Evolutionary conservation across 1,139 yeast species (phyloP).

Genomic region (Yamadazyma dushanensis): DNA sequence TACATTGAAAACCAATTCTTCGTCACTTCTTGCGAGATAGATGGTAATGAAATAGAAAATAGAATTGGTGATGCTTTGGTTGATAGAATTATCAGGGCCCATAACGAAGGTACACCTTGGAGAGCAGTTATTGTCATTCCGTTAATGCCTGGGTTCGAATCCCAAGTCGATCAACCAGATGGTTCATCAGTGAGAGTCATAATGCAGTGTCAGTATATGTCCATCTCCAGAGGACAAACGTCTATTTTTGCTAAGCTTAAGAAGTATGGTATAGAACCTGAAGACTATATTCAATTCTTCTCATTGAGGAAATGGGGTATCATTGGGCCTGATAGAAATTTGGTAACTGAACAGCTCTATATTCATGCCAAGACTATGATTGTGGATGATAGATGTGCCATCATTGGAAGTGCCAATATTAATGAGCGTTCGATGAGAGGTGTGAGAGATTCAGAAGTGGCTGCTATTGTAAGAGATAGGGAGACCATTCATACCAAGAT

Average conservation of each 20-base stretch:
- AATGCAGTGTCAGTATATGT: slow-evolving; percentile 95
- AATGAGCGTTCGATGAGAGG: slow-evolving; percentile 97
- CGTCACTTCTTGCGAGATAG: slow-evolving; percentile 82
- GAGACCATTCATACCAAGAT: slow-evolving; percentile 71
- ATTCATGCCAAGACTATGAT: slow-evolving; percentile 91
- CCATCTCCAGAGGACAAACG: slow-evolving; percentile 88
- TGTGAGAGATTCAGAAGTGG: slow-evolving; percentile 89
- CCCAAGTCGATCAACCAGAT: slow-evolving; percentile 90
- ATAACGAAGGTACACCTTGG: slow-evolving; percentile 77
- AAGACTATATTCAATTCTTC: slow-evolving; percentile 87
- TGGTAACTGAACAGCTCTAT: slow-evolving; percentile 89
- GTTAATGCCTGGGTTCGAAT: slow-evolving; percentile 95
- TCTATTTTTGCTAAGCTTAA: slow-evolving; percentile 84
- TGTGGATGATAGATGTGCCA: slow-evolving; percentile 91
- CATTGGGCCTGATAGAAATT: slow-evolving; percentile 70
- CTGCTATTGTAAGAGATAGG: slow-evolving; percentile 82
- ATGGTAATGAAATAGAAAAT: slow-evolving; percentile 83
- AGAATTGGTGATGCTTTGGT: slow-evolving; percentile 95
- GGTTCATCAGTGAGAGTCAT: slow-evolving; percentile 93
- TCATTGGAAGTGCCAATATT: slow-evolving; percentile 95
- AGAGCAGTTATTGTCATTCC: slow-evolving; percentile 90
- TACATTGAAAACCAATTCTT: slow-evolving; percentile 96
- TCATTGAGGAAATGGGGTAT: slow-evolving; percentile 95
- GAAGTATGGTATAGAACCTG: slow-evolving; percentile 81
- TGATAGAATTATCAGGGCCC: slow-evolving; percentile 88